phyloP scores from a whole-genome alignment of 2,329 filamentous ascomycete genomes.

The Sordariomycetes sp. region DNA sequence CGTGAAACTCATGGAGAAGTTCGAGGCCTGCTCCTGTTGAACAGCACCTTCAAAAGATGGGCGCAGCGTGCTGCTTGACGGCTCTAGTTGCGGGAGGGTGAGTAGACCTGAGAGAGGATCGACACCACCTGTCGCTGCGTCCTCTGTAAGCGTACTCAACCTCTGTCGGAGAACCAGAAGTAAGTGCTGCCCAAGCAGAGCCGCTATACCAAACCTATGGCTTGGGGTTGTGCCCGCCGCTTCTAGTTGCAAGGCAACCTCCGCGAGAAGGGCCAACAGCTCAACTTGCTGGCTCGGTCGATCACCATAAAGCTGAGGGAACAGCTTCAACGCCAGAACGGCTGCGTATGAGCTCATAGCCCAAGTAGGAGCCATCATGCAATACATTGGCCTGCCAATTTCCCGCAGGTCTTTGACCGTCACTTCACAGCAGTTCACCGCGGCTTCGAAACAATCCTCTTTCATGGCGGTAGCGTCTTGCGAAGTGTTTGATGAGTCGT shows the following conservation, averaged over 20 bases:
- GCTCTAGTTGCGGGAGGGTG: too few species aligned
- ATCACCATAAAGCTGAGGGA: conserved; percentile 1
- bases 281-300: conserved; percentile 1
- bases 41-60: not conserved
- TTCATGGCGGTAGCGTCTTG: not conserved
- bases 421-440: conserved; percentile 1
- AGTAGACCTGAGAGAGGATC: not conserved
- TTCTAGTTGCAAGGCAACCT: conserved; percentile 1
- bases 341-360: conserved; percentile 2
- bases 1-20: not conserved
- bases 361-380: conserved; percentile 2
- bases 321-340: conserved; percentile 1
- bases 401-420: not conserved
- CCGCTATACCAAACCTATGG: not conserved
- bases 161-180: not conserved
- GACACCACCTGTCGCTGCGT: not conserved
- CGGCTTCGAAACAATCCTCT: conserved; percentile 1
- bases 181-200: not conserved
- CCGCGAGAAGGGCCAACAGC: not conserved
- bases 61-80: not conserved
- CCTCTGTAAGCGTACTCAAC: not conserved
- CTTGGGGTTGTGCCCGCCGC: not conserved
- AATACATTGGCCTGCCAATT: conserved; percentile 1
- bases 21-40: too few species aligned
- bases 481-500: not conserved